phyloP scores from a whole-genome alignment of 2,329 filamentous ascomycete genomes.

The Fusarium sp. region DNA sequence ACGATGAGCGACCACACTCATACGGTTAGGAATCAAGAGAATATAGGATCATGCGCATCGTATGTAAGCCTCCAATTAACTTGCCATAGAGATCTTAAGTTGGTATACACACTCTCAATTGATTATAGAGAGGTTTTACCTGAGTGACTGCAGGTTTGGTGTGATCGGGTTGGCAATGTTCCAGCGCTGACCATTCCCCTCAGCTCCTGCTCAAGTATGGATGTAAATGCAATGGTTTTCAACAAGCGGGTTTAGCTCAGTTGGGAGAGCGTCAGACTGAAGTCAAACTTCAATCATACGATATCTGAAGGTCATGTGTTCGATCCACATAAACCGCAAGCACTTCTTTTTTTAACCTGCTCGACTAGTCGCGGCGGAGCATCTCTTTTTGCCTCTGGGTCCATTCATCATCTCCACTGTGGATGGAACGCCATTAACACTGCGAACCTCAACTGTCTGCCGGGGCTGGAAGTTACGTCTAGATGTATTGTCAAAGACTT shows the following conservation, averaged over 20 bases:
- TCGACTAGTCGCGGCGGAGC: background rate
- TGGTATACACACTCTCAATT: background rate
- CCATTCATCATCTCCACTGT: background rate
- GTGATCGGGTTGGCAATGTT: background rate
- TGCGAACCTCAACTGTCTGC: background rate
- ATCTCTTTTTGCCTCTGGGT: background rate
- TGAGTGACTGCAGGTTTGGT: background rate
- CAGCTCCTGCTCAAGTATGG: background rate
- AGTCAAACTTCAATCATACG: constrained; percentile 37
- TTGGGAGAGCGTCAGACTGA: constrained; percentile 46
- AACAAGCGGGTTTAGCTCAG: constrained; percentile 48
- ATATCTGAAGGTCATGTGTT: constrained; percentile 49
- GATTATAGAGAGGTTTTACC: no score
- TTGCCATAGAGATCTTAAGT: accelerated
- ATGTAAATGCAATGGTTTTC: background rate
- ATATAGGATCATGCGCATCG: background rate
- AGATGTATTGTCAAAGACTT: accelerated
- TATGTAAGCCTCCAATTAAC: background rate
- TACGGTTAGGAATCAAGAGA: background rate
- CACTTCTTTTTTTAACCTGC: constrained; percentile 6
- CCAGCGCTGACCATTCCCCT: background rate
- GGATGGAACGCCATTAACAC: background rate
- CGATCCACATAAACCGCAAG: constrained; percentile 48
- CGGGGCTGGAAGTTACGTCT: background rate
- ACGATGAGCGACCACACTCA: background rate